Base-by-base conservation (phyloP, 2,329 filamentous ascomycete species). In the Calonectria pseudoreteaudii region DNA sequence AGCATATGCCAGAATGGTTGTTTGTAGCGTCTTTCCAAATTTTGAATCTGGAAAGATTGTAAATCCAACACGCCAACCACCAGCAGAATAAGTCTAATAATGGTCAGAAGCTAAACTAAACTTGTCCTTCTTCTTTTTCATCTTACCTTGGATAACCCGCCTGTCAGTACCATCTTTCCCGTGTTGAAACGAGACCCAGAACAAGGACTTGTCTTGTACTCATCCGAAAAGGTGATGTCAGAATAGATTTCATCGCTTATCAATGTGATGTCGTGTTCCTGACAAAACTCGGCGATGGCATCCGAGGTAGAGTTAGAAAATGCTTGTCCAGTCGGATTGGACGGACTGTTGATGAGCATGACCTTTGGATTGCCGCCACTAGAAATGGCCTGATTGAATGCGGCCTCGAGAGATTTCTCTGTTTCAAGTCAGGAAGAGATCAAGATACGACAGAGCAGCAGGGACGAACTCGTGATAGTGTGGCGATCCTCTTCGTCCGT, bases 181-280 rank as follows among this genome's bases (percentile, higher is more conserved):
- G 53, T 11, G 34, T 62, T 69, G 41, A 69, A 49, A 20, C 30
- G 53, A 28, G 34, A 30, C 20, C 53, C n/a, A 20, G 28, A 31
- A 31, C 31, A 50, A 20, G 67, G n/a, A 4, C 41, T 62, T 11
- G 41, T 28, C 13, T 18, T n/a, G 2, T 36, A 23, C 16, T 30
- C 30, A 0, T 36, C 14, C 2, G 41, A 44, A n/a, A 69, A 69
- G 13, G 58, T 47, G 16, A 69, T 69, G 36, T 69, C 67, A 9
- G 41, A 49, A 23, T 69, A 41, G 26, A 69, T 69, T 31, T 62
- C 67, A 62, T 69, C 67, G 11, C 67, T 62, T 18, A 69, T 69
- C 13, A 62, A 14, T 7, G 47, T 36, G 6, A 69, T 62, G 4
- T 38, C 28, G 13, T 52, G 41, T 4, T 62, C 44, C 6, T 52